phyloP scores from a whole-genome alignment of 257 asterid genomes.

The Leptodermis oblonga region DNA sequence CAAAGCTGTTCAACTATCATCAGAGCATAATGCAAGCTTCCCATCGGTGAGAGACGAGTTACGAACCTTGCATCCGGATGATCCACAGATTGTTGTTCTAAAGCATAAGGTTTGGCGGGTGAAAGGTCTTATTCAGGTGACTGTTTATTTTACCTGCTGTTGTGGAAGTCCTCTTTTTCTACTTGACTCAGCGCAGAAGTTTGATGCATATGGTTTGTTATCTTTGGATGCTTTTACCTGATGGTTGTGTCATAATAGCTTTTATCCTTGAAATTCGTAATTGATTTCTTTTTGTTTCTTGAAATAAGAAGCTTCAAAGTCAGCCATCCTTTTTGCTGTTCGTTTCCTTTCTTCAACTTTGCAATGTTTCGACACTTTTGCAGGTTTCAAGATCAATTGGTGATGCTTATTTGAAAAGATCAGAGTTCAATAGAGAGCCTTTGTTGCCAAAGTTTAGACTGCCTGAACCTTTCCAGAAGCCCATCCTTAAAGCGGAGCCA shows the following conservation, averaged over 20 bases:
- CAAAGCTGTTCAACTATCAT: constrained; percentile 63
- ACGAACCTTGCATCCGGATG: constrained; percentile 70
- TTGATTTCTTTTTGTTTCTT: background rate
- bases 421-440: constrained; percentile 28
- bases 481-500: constrained; percentile 28
- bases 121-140: constrained; percentile 89
- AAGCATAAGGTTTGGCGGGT: constrained; percentile 91
- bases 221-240: background rate
- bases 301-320: background rate
- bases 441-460: constrained; percentile 27
- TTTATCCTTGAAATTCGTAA: background rate
- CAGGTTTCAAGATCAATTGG: constrained; percentile 35
- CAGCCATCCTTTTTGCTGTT: background rate
- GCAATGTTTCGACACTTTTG: constrained; percentile 1
- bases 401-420: constrained; percentile 30
- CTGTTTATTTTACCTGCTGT: background rate
- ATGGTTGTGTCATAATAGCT: background rate
- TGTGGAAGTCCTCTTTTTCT: background rate
- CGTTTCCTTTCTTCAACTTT: background rate
- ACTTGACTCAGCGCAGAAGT: background rate
- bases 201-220: background rate
- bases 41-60: constrained; percentile 77
- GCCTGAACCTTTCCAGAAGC: constrained; percentile 20
- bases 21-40: constrained; percentile 71
- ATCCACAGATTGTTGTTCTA: constrained; percentile 69